Percentiles rank a stretch among this genome's conserved stretches.
phyloP scores from a whole-genome alignment of 305 asterid genomes.

The Fraxinus platypoda region DNA sequence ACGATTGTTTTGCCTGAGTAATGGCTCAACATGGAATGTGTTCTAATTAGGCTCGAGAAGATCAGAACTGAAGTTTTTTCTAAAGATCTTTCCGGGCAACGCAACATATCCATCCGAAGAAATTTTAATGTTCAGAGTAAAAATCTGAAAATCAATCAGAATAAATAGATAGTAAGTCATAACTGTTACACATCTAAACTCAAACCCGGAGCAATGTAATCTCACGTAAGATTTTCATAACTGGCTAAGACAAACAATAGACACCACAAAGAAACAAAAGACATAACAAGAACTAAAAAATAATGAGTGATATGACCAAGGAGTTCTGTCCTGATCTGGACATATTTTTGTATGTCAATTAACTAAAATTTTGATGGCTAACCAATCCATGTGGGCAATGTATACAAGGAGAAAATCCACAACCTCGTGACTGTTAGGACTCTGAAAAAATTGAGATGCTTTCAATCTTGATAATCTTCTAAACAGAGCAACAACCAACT shows the following conservation, averaged over 20 bases:
- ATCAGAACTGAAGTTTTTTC: background rate
- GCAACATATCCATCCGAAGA: too few species aligned
- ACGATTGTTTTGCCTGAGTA: background rate
- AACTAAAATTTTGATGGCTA: slow-evolving; percentile 7
- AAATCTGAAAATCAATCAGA: too few species aligned
- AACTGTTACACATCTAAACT: background rate
- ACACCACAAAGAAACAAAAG: slow-evolving; percentile 9
- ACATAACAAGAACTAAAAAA: background rate
- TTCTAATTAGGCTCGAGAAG: background rate
- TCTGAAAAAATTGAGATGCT: background rate
- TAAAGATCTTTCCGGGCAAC: background rate
- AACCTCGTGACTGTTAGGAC: background rate
- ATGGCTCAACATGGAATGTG: background rate
- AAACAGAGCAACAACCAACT: slow-evolving; percentile 46
- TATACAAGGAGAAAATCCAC: slow-evolving; percentile 13
- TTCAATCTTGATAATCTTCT: background rate
- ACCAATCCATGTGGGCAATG: slow-evolving; percentile 6
- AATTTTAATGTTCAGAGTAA: too few species aligned
- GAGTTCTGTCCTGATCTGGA: background rate
- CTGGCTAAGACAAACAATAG: background rate
- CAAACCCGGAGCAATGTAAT: background rate
- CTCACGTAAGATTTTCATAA: background rate
- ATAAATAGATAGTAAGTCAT: background rate
- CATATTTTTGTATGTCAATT: slow-evolving; percentile 8
- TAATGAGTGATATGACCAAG: background rate